Percentiles rank a stretch among this genome's conserved stretches.
These are phyloP conservation scores for Paracorniculantispora psalliotae DNA, from an alignment of 2,329 filamentous ascomycete species.

Conservation along the genomic window DNA sequence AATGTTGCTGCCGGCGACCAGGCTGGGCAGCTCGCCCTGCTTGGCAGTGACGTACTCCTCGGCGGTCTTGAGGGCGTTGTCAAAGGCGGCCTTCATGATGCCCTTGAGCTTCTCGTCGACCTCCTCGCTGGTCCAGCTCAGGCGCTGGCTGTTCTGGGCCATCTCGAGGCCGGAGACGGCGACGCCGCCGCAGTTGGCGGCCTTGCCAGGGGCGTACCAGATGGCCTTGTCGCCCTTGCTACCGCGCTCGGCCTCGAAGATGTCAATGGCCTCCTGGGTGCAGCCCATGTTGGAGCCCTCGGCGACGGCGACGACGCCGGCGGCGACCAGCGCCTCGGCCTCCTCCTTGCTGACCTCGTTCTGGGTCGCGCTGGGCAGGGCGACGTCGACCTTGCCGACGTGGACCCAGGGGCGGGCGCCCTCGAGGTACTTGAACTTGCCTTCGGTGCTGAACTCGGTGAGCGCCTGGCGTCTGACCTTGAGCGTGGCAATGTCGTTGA, in stretches of 20 bases:
- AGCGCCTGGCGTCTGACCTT: conserved; percentile 86
- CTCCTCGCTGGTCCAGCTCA: conserved; percentile 83
- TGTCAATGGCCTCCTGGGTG: conserved; percentile 89
- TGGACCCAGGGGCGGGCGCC: conserved; percentile 89
- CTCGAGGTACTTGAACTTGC: conserved; percentile 78
- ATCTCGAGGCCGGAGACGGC: conserved; percentile 97
- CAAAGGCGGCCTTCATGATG: conserved; percentile 94
- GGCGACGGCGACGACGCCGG: conserved; percentile 78
- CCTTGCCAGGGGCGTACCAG: conserved; percentile 97
- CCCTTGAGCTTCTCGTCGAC: conserved; percentile 85
- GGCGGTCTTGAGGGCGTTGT: conserved; percentile 81
- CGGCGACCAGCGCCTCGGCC: conserved; percentile 72
- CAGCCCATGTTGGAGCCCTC: conserved; percentile 99
- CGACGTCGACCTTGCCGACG: conserved; percentile 84
- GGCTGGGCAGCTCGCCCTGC: conserved; percentile 80
- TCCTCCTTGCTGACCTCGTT: conserved; percentile 95
- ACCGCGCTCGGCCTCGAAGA: conserved; percentile 76
- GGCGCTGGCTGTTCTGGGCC: conserved; percentile 90
- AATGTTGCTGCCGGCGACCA: conserved; percentile 94
- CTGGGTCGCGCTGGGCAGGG: conserved; percentile 89
- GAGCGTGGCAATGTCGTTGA: conserved; percentile 73
- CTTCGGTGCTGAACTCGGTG: conserved; percentile 60
- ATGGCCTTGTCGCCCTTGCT: conserved; percentile 64
- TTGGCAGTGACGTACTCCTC: conserved; percentile 76
- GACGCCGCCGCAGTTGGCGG: conserved; percentile 94